These are phyloP conservation scores for Vaccinium macrocarpon DNA, from an alignment of 148 eudicot genomes.

Conservation along the genomic window DNA sequence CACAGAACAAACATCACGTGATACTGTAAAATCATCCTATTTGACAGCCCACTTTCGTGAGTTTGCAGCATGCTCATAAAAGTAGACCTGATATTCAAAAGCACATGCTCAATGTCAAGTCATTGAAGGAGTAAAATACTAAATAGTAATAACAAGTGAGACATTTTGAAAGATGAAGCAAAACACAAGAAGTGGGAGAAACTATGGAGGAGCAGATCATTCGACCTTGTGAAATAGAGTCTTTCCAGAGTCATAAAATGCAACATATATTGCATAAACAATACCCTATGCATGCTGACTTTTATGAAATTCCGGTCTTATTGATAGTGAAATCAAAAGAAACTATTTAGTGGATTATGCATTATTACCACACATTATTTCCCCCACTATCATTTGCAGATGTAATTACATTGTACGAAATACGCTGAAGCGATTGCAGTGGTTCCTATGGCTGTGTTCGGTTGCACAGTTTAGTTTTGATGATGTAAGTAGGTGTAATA, in stretches of 20 bases:
- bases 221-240: neutral
- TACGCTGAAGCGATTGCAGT: neutral
- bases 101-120: neutral
- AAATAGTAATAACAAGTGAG: neutral
- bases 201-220: neutral
- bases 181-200: neutral
- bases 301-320: neutral
- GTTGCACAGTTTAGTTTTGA: too few species aligned
- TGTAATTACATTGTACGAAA: neutral
- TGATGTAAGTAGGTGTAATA: too few species aligned
- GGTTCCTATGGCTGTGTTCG: too few species aligned
- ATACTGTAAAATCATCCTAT: neutral
- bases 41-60: neutral
- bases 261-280: neutral
- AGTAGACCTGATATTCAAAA: neutral
- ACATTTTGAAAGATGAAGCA: neutral
- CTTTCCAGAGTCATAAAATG: constrained; percentile 8
- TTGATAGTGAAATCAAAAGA: neutral
- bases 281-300: neutral
- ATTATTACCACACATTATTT: too few species aligned
- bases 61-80: neutral
- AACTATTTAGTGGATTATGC: neutral
- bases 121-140: neutral
- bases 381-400: neutral
- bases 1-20: neutral